These are phyloP conservation scores for Vigna radiata DNA, from an alignment of 306 rosid species.

Conservation along the genomic window DNA sequence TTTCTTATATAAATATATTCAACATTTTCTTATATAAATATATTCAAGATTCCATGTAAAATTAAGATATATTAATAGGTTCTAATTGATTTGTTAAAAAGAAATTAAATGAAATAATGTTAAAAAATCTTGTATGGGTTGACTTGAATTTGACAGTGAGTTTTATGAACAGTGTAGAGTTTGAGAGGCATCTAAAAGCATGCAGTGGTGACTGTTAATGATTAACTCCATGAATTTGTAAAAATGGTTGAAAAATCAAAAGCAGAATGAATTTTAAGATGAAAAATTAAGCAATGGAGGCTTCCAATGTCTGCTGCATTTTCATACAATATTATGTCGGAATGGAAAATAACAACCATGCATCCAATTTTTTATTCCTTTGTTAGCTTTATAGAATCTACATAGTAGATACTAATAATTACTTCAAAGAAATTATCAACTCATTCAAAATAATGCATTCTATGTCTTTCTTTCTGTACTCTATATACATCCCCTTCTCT, in stretches of 20 bases:
- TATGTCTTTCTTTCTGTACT: too few species aligned
- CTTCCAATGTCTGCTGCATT: slow-evolving; percentile 26
- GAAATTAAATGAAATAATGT: not conserved
- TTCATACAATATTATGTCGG: not conserved
- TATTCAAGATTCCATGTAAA: too few species aligned
- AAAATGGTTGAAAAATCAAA: slow-evolving; percentile 40
- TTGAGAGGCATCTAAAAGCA: slow-evolving; percentile 23
- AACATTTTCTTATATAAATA: too few species aligned
- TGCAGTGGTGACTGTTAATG: slow-evolving; percentile 24
- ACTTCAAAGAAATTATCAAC: not conserved
- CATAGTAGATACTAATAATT: slow-evolving; percentile 12
- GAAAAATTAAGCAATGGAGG: not conserved
- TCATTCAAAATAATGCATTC: not conserved
- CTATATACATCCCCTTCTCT: too few species aligned
- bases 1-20: too few species aligned
- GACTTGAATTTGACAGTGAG: too few species aligned
- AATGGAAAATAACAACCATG: slow-evolving; percentile 16
- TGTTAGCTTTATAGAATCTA: slow-evolving; percentile 27
- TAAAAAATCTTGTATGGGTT: not conserved
- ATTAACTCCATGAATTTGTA: slow-evolving; percentile 22
- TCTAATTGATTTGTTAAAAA: too few species aligned
- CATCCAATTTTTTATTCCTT: slow-evolving; percentile 10
- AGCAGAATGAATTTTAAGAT: slow-evolving; percentile 28
- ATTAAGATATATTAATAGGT: too few species aligned
- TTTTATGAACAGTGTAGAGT: slow-evolving; percentile 2